Evolutionary conservation across 2,329 filamentous ascomycete genomes (phyloP).

Genomic region (Claviceps cyperi): DNA sequence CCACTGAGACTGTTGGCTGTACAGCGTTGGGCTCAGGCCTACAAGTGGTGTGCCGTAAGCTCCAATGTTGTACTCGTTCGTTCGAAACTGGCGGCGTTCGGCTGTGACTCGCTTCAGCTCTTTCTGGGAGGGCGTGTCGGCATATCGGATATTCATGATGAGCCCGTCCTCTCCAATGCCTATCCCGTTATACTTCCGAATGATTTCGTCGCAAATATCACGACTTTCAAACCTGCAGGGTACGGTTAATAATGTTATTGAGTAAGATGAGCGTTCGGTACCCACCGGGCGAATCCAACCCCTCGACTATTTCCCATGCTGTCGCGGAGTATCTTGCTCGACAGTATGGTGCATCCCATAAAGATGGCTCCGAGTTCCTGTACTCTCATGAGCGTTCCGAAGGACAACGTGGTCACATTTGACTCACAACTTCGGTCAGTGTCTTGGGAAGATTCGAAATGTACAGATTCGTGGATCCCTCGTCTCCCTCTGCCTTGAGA

Average conservation of each 20-base stretch:
- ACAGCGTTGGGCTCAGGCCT: slow-evolving; percentile 30
- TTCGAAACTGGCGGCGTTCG: slow-evolving; percentile 87
- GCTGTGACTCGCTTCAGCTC: slow-evolving; percentile 91
- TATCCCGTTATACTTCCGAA: slow-evolving; percentile 72
- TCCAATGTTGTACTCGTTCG: slow-evolving; percentile 80
- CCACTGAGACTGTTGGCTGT: slow-evolving; percentile 24
- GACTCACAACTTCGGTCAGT: slow-evolving; percentile 73
- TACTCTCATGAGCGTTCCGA: slow-evolving; percentile 5
- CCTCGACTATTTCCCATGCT: slow-evolving; percentile 85
- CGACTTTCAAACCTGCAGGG: slow-evolving; percentile 66
- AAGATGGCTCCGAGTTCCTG: slow-evolving; percentile 69
- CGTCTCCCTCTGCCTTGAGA: slow-evolving; percentile 89
- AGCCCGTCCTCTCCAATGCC: slow-evolving; percentile 63
- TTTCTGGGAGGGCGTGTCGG: slow-evolving; percentile 94
- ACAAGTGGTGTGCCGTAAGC: slow-evolving; percentile 51
- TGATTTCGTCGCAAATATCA: slow-evolving; percentile 79
- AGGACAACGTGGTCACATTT: no score
- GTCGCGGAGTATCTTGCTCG: slow-evolving; percentile 89
- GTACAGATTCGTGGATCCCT: slow-evolving; percentile 84
- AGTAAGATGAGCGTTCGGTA: slow-evolving; percentile 2
- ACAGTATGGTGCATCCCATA: slow-evolving; percentile 68
- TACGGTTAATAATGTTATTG: neutral
- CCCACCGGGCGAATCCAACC: slow-evolving; percentile 90
- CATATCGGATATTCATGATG: slow-evolving; percentile 86
- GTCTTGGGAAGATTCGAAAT: slow-evolving; percentile 91